These are phyloP conservation scores for Penicillium thymicola DNA, from an alignment of 2,329 filamentous ascomycete genomes.

Conservation along the genomic window DNA sequence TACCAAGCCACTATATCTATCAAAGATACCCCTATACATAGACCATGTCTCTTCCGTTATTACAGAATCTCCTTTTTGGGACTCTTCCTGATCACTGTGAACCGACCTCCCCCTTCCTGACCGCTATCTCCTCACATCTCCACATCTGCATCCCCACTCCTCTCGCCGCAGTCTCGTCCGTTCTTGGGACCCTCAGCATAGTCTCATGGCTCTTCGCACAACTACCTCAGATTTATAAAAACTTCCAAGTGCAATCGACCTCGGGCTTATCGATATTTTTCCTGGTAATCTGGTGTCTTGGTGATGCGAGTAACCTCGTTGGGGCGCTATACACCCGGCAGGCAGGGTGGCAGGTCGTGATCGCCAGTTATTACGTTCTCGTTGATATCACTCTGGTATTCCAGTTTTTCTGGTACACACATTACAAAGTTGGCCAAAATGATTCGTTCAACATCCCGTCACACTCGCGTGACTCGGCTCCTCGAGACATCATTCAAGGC, in stretches of 20 bases:
- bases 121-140: constrained; percentile 56
- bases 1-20: neutral
- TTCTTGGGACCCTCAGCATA: constrained; percentile 61
- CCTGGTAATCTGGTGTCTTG: constrained; percentile 63
- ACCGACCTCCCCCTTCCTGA: constrained; percentile 57
- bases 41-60: constrained; percentile 32
- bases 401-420: constrained; percentile 66
- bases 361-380: constrained; percentile 64
- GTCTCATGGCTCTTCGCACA: constrained; percentile 67
- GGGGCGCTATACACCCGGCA: constrained; percentile 63
- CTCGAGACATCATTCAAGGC: constrained; percentile 35
- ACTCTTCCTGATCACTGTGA: constrained; percentile 58
- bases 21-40: neutral
- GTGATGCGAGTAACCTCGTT: constrained; percentile 61
- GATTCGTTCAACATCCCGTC: constrained; percentile 33
- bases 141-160: constrained; percentile 63
- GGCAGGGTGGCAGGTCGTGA: constrained; percentile 63
- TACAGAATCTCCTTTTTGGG: constrained; percentile 25
- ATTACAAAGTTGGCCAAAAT: constrained; percentile 48
- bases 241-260: constrained; percentile 61
- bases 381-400: constrained; percentile 61
- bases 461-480: constrained; percentile 27
- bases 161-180: constrained; percentile 59
- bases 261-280: constrained; percentile 65
- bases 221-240: constrained; percentile 67